Evolutionary conservation across 2,329 filamentous ascomycete species (phyloP), one percentile per base, ranked within the genome.

Genomic region (Pseudocercospora vitis): DNA sequence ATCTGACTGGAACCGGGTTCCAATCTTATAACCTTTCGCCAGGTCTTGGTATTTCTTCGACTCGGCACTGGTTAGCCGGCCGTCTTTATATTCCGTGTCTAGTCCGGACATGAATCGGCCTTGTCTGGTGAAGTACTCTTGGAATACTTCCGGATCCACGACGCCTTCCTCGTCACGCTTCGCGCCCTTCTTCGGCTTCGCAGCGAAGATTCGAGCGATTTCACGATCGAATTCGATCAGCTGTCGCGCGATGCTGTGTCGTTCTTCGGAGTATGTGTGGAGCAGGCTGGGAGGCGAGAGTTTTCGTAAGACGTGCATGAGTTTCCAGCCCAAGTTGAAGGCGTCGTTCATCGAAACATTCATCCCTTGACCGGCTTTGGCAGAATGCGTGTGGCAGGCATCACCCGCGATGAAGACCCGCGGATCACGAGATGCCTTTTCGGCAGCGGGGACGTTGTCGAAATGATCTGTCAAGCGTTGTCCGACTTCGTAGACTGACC

Each of bases 341-440:
- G 76, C 71, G 65, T 89, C 86, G 61, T 87, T 84, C 81, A 89
- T 86, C 24, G 77, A 81, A 2, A 87, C 81, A 60, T 89, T 89
- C 84, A 88, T 88, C 9, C 86, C 85, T 64, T 87, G 84, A 1
- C 84, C 84, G 0, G 82, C 84, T 63, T 87, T 87, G 16, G 83
- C 84, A 12, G 71, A 74, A 60, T 80, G 77, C 2, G 77, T 79
- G 55, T 80, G 76, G 18, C 67, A 68, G n/a, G 69, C 85, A 68
- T 88, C 86, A 2, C 86, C 87, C 0, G 85, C 83, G 3, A 89
- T 74, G 66, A 91, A 90, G 7, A 91, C 76, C 3, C 84, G 77
- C 19, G 67, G 66, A 26, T 55, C 56, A 80, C 76, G 9, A 74
- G 70, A 5, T 75, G 74, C 33, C 77, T 79, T 67, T 86, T 87